Conservation (phyloP, 352 stramenopile genomes). For the Pythium monospermum region DNA sequence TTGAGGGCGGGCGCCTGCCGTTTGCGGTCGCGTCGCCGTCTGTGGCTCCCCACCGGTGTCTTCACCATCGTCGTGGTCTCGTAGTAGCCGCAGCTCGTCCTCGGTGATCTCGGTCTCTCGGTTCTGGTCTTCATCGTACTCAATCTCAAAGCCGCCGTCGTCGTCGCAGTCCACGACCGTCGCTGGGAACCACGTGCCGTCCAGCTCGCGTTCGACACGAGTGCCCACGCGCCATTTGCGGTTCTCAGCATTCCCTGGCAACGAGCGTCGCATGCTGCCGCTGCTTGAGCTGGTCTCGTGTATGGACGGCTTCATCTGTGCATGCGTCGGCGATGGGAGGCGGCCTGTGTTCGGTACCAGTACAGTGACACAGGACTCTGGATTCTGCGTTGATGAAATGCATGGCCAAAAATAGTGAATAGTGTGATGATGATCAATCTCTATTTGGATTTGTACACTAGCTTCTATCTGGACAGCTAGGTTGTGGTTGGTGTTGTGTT, state of each 20-base stretch:
- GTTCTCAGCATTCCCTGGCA: constrained; percentile 22
- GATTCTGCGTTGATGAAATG: too few species aligned
- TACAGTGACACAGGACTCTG: too few species aligned
- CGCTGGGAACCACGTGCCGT: constrained; percentile 72
- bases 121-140: constrained; percentile 81
- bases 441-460: too few species aligned
- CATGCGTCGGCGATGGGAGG: too few species aligned
- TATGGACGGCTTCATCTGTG: neutral
- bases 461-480: too few species aligned
- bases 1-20: constrained; percentile 5
- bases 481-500: too few species aligned
- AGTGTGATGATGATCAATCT: too few species aligned
- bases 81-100: constrained; percentile 37
- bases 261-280: too few species aligned
- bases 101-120: constrained; percentile 51
- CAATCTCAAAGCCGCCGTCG: constrained; percentile 58
- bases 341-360: too few species aligned
- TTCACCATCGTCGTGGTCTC: constrained; percentile 15
- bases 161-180: constrained; percentile 46
- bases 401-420: too few species aligned
- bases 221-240: constrained; percentile 31
- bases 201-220: constrained; percentile 64
- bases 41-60: constrained; percentile 3
- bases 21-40: constrained; percentile 6
- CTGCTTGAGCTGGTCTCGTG: constrained; percentile 1